phyloP scores from a whole-genome alignment of 2,329 filamentous ascomycete species.

The Dactylellina sp. region DNA sequence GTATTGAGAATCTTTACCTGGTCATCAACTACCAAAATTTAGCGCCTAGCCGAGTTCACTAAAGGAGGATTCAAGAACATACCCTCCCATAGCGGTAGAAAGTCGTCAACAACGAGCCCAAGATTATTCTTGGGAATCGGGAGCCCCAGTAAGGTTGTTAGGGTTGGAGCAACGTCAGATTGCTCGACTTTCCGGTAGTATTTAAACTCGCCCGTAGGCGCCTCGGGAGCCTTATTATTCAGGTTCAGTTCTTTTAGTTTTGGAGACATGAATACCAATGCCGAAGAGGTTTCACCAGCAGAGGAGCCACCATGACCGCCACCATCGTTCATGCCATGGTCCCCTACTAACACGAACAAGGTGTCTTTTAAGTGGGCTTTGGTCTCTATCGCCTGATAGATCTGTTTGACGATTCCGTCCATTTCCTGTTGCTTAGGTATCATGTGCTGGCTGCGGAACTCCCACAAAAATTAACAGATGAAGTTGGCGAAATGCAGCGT shows the following conservation, averaged over 20 bases:
- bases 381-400: constrained; percentile 80
- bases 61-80: constrained; percentile 59
- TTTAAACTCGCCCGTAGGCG: constrained; percentile 76
- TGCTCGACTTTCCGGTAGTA: constrained; percentile 91
- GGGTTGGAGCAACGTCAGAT: constrained; percentile 89
- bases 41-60: constrained; percentile 47
- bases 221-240: constrained; percentile 67
- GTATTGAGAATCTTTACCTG: constrained; percentile 71
- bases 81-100: constrained; percentile 82
- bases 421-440: constrained; percentile 92
- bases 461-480: constrained; percentile 26
- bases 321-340: constrained; percentile 99
- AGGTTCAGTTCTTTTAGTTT: constrained; percentile 74
- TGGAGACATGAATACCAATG: constrained; percentile 89
- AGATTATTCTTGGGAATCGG: constrained; percentile 90
- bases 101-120: constrained; percentile 82
- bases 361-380: constrained; percentile 79
- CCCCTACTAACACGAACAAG: constrained; percentile 86
- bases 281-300: constrained; percentile 91
- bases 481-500: not conserved
- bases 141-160: constrained; percentile 86
- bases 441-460: constrained; percentile 79
- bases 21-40: constrained; percentile 39
- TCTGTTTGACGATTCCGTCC: constrained; percentile 81
- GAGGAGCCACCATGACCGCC: constrained; percentile 97